Conservation (phyloP, 192 early-diverging fungal species). For the Gamsiella multidivaricata region DNA sequence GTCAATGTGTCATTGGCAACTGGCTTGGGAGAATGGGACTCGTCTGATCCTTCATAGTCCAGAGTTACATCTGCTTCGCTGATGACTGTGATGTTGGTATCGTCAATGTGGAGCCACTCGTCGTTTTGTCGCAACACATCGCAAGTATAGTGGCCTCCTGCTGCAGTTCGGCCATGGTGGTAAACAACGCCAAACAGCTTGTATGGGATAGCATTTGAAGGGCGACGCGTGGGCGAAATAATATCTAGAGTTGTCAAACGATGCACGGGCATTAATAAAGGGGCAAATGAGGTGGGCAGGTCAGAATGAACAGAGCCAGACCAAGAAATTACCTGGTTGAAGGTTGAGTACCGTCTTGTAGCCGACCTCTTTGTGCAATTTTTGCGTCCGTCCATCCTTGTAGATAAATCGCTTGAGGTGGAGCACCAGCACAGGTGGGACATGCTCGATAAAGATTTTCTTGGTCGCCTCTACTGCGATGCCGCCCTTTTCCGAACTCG, state of each 20-base stretch:
- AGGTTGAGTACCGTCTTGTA: conserved; percentile 77
- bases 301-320: neutral
- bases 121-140: conserved; percentile 78
- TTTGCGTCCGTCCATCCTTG: conserved; percentile 80
- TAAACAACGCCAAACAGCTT: conserved; percentile 91
- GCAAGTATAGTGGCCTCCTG: conserved; percentile 98
- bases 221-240: conserved; percentile 68
- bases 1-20: conserved; percentile 6
- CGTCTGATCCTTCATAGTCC: conserved; percentile 17
- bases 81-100: conserved; percentile 75
- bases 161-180: conserved; percentile 90
- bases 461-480: conserved; percentile 75
- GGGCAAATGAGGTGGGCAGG: neutral
- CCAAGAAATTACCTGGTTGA: conserved; percentile 59
- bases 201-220: conserved; percentile 65
- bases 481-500: conserved; percentile 58
- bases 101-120: conserved; percentile 95
- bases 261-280: neutral
- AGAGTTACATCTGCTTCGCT: conserved; percentile 69
- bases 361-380: conserved; percentile 86
- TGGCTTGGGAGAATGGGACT: neutral
- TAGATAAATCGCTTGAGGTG: conserved; percentile 96
- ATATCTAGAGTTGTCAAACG: conserved; percentile 49
- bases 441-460: conserved; percentile 79
- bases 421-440: conserved; percentile 92